Evolutionary conservation across 495 filamentous ascomycete species (phyloP), one percentile per base, ranked within the genome.

Genomic region (Penicillium roqueforti): DNA sequence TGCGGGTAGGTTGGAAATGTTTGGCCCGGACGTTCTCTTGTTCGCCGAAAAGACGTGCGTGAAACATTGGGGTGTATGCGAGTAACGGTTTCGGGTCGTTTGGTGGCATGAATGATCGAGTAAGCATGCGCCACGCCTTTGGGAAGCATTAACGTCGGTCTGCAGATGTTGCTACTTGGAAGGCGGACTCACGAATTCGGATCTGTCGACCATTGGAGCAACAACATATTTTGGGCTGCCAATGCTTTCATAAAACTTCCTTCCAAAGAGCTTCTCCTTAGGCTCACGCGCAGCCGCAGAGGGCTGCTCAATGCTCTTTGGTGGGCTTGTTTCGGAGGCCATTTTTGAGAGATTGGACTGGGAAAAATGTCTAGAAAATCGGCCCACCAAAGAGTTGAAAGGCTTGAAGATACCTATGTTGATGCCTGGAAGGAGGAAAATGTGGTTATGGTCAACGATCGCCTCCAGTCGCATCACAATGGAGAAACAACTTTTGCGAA

Each of bases 131-230:
- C 93, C 93, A 97, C 62, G 91, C 92, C 91, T 96, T 40, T 19
- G 43, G 3, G 48, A 51, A 25, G 32, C 5, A 41, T 50, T 38
- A 49, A 23, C 6, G 53, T 75, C 42, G 67, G 67, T 53, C 40
- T 52, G 16, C 10, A 11, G n/a, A 39, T 31, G 31, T 3, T 1
- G 31, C n/a, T 22, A 19, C 42, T 40, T 8, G 53, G 13, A 23
- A 25, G 57, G 51, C 51, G 26, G 32, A 76, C 86, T 55, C 77
- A 96, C 92, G 74, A 96, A 95, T 75, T 98, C 95, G 4, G 91
- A 96, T 65, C 96, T 87, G 59, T 97, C 93, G 19, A 99, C 93
- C 93, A 99, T 99, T 29, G 93, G 93, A 31, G 93, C 93, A 25
- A 99, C 80, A 37, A 97, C 81, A 57, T 87, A 84, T 64, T 88